phyloP scores from a whole-genome alignment of 148 eudicot genomes.

The Cornus kousa region DNA sequence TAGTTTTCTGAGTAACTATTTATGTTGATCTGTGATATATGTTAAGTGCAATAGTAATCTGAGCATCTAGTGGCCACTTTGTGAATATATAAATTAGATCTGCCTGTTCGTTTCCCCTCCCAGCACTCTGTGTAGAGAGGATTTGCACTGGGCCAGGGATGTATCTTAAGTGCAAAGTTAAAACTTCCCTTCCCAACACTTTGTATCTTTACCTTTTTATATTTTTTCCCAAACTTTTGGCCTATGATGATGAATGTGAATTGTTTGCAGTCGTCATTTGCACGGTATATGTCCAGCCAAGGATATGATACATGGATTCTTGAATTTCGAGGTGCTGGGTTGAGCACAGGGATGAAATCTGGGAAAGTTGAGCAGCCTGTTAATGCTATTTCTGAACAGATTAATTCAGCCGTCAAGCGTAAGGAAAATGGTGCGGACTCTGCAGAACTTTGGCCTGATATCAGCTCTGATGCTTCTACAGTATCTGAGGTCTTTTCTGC shows the following conservation, averaged over 20 bases:
- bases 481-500: slow-evolving; percentile 7
- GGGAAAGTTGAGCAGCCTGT: slow-evolving; percentile 22
- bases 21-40: too few species aligned
- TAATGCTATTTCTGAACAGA: slow-evolving; percentile 20
- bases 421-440: background rate
- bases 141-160: too few species aligned
- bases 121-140: too few species aligned
- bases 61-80: too few species aligned
- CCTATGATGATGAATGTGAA: slow-evolving; percentile 9
- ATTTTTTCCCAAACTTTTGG: background rate
- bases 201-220: background rate
- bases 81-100: too few species aligned
- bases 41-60: background rate
- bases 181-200: background rate
- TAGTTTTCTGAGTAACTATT: background rate
- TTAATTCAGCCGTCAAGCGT: slow-evolving; percentile 10
- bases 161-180: background rate
- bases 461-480: slow-evolving; percentile 2
- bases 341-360: slow-evolving; percentile 41
- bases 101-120: too few species aligned
- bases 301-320: slow-evolving; percentile 78
- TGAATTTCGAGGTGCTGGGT: slow-evolving; percentile 70
- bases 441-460: background rate
- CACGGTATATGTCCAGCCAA: slow-evolving; percentile 58
- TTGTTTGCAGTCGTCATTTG: slow-evolving; percentile 51